Evolutionary conservation across 805 yeast species (phyloP).

Genomic region (Candida khao-thaluensis): DNA sequence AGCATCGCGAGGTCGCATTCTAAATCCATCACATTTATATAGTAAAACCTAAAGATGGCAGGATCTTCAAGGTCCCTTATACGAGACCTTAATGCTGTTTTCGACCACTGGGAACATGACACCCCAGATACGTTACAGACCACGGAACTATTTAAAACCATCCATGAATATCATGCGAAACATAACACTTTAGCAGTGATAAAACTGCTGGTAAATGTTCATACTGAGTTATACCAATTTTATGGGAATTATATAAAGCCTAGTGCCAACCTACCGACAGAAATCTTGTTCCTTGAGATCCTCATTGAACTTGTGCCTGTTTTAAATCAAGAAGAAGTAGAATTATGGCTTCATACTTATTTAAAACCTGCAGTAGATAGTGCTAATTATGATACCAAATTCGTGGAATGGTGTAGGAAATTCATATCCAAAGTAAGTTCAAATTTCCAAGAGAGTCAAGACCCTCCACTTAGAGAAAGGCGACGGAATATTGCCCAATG

Average conservation of each 20-base stretch:
- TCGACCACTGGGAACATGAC: constrained; percentile 22
- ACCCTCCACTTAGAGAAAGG: constrained; percentile 18
- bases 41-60: too few species aligned
- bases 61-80: constrained; percentile 29
- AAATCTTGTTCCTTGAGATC: constrained; percentile 38
- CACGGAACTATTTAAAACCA: constrained; percentile 17
- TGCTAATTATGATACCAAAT: constrained; percentile 48
- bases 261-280: constrained; percentile 28
- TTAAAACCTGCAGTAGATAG: constrained; percentile 55
- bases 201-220: constrained; percentile 28
- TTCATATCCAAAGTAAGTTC: constrained; percentile 24
- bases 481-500: constrained; percentile 21
- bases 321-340: constrained; percentile 30
- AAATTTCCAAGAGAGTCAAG: constrained; percentile 19
- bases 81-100: constrained; percentile 24
- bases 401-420: constrained; percentile 32
- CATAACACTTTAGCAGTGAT: constrained; percentile 37
- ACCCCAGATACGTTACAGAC: constrained; percentile 8
- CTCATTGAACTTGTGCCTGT: constrained; percentile 34
- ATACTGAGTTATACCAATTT: constrained; percentile 35
- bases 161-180: constrained; percentile 21
- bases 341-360: constrained; percentile 51
- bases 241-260: constrained; percentile 32
- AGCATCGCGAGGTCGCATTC: background rate
- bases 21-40: too few species aligned